Evolutionary conservation across 106 monocot genomes (phyloP).

Genomic region (Xerophyta viscosa): DNA sequence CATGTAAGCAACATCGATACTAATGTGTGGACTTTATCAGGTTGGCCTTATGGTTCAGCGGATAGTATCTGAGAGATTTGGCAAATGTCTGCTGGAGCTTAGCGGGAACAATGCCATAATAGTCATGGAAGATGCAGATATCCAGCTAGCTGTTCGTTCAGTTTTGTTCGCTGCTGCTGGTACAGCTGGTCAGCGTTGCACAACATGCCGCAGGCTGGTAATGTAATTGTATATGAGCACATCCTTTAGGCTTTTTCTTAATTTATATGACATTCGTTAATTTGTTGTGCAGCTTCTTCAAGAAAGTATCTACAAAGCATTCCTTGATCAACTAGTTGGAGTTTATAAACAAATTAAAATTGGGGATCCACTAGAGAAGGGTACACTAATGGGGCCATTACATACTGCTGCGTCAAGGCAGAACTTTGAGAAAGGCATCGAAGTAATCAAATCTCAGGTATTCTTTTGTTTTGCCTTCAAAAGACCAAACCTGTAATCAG

Average conservation of each 20-base stretch:
- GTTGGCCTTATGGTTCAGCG: constrained; percentile 87
- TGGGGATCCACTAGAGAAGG: constrained; percentile 85
- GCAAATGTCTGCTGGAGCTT: constrained; percentile 79
- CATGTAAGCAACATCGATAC: too few species aligned
- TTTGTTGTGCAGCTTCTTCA: constrained; percentile 68
- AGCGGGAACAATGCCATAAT: constrained; percentile 97
- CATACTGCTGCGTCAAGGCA: constrained; percentile 70
- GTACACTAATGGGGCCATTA: constrained; percentile 80
- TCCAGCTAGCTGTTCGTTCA: constrained; percentile 94
- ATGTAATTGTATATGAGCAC: constrained; percentile 3
- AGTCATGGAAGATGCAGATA: constrained; percentile 96
- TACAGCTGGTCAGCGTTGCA: constrained; percentile 97
- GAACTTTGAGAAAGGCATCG: constrained; percentile 48
- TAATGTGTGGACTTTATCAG: too few species aligned
- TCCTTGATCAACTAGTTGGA: constrained; percentile 72
- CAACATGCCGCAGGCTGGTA: constrained; percentile 95
- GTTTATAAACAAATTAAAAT: constrained; percentile 93
- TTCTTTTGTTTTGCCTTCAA: too few species aligned
- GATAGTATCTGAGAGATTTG: constrained; percentile 74
- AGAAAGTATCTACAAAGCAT: constrained; percentile 71
- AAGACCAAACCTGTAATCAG: too few species aligned
- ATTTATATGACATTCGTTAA: too few species aligned
- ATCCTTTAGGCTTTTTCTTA: too few species aligned
- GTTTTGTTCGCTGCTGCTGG: constrained; percentile 95
- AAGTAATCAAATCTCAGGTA: constrained; percentile 70